Percentiles rank a stretch among this genome's conserved stretches.
These are phyloP conservation scores for Amphirosellinia nigrospora DNA, from an alignment of 495 filamentous ascomycete species.

Conservation along the genomic window DNA sequence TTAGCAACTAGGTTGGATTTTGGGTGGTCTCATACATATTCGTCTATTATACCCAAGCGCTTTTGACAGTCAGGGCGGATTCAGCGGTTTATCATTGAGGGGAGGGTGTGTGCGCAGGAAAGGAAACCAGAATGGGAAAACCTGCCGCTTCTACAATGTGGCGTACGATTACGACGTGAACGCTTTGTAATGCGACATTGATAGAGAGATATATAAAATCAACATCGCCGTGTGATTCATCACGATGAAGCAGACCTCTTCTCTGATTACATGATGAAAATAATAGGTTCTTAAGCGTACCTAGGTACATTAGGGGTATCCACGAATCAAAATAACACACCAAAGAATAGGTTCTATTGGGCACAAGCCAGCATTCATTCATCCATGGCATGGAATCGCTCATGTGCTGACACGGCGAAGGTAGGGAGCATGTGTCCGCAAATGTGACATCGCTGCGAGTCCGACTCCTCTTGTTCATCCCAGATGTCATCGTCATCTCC, in stretches of 20 bases:
- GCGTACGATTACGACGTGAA: slow-evolving; percentile 4
- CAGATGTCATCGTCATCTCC: slow-evolving; percentile 45
- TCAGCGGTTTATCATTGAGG: no score
- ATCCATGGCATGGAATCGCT: slow-evolving; percentile 66
- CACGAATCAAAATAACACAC: background rate
- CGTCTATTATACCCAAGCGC: slow-evolving; percentile 12
- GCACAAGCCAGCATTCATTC: slow-evolving; percentile 30
- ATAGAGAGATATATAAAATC: slow-evolving; percentile 3
- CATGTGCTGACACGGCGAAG: slow-evolving; percentile 77
- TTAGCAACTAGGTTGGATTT: slow-evolving; percentile 5
- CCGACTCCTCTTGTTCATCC: slow-evolving; percentile 51
- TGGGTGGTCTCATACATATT: background rate
- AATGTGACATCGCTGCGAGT: slow-evolving; percentile 60
- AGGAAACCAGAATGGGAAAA: background rate
- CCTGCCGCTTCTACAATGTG: background rate
- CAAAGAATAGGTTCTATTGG: background rate
- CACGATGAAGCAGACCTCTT: background rate
- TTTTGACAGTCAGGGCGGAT: background rate
- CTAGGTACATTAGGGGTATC: slow-evolving; percentile 14
- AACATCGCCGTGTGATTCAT: background rate
- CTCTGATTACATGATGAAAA: background rate
- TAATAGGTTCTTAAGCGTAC: background rate
- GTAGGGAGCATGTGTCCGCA: slow-evolving; percentile 65
- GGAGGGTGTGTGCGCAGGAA: background rate
- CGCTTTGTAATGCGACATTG: background rate